These are phyloP conservation scores for Talaromyces adpressus DNA, from an alignment of 495 filamentous ascomycete genomes.

Conservation along the genomic window DNA sequence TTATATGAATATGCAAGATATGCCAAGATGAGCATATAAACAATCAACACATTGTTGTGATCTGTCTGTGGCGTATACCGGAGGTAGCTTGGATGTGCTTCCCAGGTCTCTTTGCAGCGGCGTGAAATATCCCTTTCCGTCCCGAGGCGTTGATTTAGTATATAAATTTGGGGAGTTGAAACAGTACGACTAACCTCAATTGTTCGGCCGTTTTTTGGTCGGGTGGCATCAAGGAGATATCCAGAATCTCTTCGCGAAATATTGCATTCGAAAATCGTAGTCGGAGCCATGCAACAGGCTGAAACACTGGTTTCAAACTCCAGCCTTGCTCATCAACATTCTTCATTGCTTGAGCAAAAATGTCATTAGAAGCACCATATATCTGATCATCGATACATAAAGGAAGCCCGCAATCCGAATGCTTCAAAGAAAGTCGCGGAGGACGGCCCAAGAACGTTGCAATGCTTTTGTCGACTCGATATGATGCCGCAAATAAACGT, in stretches of 20 bases:
- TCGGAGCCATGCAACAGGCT: constrained; percentile 32
- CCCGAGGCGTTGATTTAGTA: neutral
- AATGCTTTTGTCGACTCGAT: constrained; percentile 41
- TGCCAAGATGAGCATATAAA: constrained; percentile 26
- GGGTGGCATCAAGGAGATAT: constrained; percentile 38
- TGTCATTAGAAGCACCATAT: constrained; percentile 28
- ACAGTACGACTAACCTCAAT: constrained; percentile 9
- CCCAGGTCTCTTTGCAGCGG: constrained; percentile 27
- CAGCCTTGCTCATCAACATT: constrained; percentile 43
- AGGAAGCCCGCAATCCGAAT: constrained; percentile 44
- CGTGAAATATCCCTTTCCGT: constrained; percentile 24
- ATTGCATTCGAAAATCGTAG: constrained; percentile 38
- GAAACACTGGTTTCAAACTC: constrained; percentile 32
- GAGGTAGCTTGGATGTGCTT: constrained; percentile 28
- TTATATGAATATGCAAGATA: constrained; percentile 36
- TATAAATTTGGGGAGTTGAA: neutral
- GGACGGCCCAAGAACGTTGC: constrained; percentile 49
- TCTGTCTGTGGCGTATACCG: constrained; percentile 22
- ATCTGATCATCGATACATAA: constrained; percentile 45
- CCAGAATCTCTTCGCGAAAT: constrained; percentile 52
- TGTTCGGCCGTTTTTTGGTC: constrained; percentile 21
- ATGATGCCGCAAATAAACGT: constrained; percentile 41
- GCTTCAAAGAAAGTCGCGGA: constrained; percentile 40
- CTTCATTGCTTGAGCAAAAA: constrained; percentile 22
- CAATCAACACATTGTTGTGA: constrained; percentile 14